These are phyloP conservation scores for Annulohypoxylon stygium DNA, from an alignment of 495 filamentous ascomycete genomes.

Conservation along the genomic window DNA sequence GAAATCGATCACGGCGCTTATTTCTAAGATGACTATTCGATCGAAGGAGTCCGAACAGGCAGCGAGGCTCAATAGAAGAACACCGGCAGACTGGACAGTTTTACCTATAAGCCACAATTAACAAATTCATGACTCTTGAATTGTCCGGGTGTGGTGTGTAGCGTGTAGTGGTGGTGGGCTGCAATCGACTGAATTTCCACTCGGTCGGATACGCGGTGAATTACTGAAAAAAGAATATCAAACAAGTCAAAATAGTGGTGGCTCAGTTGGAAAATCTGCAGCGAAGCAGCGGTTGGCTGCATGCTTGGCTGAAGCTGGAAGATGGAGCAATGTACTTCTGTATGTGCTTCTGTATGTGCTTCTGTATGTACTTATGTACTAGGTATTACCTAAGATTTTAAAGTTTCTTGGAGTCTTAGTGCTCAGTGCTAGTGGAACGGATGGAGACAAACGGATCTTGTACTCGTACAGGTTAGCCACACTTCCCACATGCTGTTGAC, in stretches of 20 bases:
- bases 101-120: neutral
- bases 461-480: constrained; percentile 15
- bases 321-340: neutral
- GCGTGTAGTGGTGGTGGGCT: neutral
- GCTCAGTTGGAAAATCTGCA: constrained; percentile 37
- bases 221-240: constrained; percentile 33
- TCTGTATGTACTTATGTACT: neutral
- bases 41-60: constrained; percentile 5
- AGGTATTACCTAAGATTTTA: constrained; percentile 4
- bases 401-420: neutral
- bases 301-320: neutral
- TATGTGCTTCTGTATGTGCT: too few species aligned
- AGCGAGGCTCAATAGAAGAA: neutral
- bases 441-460: constrained; percentile 26
- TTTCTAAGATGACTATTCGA: constrained; percentile 3
- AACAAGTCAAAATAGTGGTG: constrained; percentile 21
- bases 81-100: neutral
- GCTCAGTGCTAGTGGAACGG: neutral
- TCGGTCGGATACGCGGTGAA: constrained; percentile 24
- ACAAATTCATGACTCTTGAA: neutral
- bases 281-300: constrained; percentile 31
- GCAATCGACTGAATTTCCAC: neutral
- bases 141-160: neutral
- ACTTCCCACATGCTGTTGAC: neutral
- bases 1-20: constrained; percentile 33